Conservation (phyloP, 306 rosid species). For the Abrus pulchellus region DNA sequence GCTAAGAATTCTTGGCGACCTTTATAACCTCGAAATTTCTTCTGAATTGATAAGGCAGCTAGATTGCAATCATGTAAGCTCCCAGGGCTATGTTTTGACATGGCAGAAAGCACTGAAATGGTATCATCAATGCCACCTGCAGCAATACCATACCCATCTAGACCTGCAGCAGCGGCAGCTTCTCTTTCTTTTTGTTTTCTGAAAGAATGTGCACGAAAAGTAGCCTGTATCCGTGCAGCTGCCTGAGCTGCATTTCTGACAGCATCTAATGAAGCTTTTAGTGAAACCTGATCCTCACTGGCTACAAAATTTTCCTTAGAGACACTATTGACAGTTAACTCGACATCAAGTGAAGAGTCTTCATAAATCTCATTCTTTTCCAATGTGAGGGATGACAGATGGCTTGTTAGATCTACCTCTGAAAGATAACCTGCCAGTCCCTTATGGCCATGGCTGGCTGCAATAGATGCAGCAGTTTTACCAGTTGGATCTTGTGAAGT, state of each 20-base stretch:
- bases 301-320: constrained; percentile 58
- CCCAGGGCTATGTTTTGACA: constrained; percentile 58
- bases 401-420: constrained; percentile 83
- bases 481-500: constrained; percentile 74
- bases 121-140: constrained; percentile 50
- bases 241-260: constrained; percentile 91
- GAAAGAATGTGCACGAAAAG: constrained; percentile 92
- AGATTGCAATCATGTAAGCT: constrained; percentile 62
- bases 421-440: constrained; percentile 99
- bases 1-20: constrained; percentile 80
- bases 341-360: constrained; percentile 81
- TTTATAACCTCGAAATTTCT: constrained; percentile 92
- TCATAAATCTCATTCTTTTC: constrained; percentile 71
- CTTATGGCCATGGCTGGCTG: constrained; percentile 74
- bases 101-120: constrained; percentile 56
- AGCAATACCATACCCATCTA: constrained; percentile 60
- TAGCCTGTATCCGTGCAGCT: constrained; percentile 92
- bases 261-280: constrained; percentile 73
- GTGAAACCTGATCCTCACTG: constrained; percentile 68
- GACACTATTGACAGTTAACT: constrained; percentile 63
- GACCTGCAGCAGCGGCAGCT: constrained; percentile 41
- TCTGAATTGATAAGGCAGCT: constrained; percentile 95
- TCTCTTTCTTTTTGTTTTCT: constrained; percentile 64
- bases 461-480: constrained; percentile 86
- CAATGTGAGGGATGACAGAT: constrained; percentile 87